These are phyloP conservation scores for Polygonum maritimum DNA, from an alignment of 148 eudicot species.

Conservation along the genomic window DNA sequence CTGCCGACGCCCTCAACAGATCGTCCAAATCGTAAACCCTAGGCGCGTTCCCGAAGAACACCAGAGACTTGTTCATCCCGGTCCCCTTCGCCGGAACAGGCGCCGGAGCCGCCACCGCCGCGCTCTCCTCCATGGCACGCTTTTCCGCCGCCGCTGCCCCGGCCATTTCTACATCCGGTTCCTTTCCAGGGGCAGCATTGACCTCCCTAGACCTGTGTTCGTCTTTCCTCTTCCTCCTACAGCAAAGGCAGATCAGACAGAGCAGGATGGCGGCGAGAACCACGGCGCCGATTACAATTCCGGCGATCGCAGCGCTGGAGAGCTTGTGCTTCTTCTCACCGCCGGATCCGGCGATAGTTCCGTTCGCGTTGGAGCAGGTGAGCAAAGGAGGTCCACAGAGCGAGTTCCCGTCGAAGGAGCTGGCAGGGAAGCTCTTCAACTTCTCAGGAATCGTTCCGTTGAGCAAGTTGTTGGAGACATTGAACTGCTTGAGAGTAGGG, in stretches of 20 bases:
- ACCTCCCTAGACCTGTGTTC: conserved; percentile 29
- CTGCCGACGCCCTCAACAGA: conserved; percentile 77
- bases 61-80: conserved; percentile 38
- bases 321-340: conserved; percentile 21
- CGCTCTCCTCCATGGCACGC: not conserved
- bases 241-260: conserved; percentile 37
- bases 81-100: conserved; percentile 34
- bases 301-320: conserved; percentile 72
- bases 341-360: not conserved
- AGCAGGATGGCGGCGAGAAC: conserved; percentile 38
- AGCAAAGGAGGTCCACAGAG: conserved; percentile 64
- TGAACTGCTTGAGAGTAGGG: conserved; percentile 45
- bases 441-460: conserved; percentile 63
- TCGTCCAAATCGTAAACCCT: conserved; percentile 74
- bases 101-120: conserved; percentile 4
- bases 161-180: conserved; percentile 28
- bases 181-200: conserved; percentile 31
- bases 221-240: conserved; percentile 24
- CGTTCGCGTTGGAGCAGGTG: conserved; percentile 30
- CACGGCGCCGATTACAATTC: conserved; percentile 64
- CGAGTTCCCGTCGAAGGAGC: conserved; percentile 40
- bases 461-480: conserved; percentile 49
- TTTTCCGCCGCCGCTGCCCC: conserved; percentile 18
- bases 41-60: conserved; percentile 53
- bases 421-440: conserved; percentile 29